These are phyloP conservation scores for Mycena haematopus DNA, from an alignment of 768 basidiomycete genomes.

Conservation along the genomic window DNA sequence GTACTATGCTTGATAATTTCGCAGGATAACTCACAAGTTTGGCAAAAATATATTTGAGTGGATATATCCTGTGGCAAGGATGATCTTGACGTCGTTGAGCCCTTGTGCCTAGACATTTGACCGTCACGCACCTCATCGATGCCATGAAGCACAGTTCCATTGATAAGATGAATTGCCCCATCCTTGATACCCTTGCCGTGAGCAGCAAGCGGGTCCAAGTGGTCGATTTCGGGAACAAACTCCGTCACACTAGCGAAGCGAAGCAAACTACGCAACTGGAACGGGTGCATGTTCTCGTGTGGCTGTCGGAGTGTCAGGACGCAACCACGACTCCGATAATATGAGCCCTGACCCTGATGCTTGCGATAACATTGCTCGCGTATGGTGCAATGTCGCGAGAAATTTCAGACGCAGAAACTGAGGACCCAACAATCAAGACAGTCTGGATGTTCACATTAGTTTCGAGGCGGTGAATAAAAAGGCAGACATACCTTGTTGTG, in stretches of 20 bases:
- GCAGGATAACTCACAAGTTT: conserved; percentile 12
- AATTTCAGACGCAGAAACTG: conserved; percentile 32
- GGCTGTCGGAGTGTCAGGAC: conserved; percentile 12
- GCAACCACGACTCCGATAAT: background rate
- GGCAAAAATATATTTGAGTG: conserved; percentile 39
- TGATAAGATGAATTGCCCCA: conserved; percentile 35
- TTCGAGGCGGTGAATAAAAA: background rate
- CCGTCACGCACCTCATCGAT: conserved; percentile 35
- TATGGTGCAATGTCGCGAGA: conserved; percentile 31
- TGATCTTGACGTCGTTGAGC: conserved; percentile 20
- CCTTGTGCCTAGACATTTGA: background rate
- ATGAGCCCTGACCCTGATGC: conserved; percentile 28
- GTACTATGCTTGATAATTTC: background rate
- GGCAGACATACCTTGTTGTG: conserved; percentile 35
- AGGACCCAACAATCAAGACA: conserved; percentile 31
- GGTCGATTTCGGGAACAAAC: conserved; percentile 37
- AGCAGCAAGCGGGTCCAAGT: conserved; percentile 32
- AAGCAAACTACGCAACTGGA: conserved; percentile 34
- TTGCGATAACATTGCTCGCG: conserved; percentile 23
- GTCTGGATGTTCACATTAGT: conserved; percentile 14
- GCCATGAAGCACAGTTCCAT: conserved; percentile 38
- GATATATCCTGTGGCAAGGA: conserved; percentile 41
- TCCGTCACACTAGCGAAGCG: conserved; percentile 36
- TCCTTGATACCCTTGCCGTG: conserved; percentile 33
- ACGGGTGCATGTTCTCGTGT: conserved; percentile 35